Evolutionary conservation across 192 early-diverging fungal species (phyloP).

Genomic region (Entrophospora sp.): DNA sequence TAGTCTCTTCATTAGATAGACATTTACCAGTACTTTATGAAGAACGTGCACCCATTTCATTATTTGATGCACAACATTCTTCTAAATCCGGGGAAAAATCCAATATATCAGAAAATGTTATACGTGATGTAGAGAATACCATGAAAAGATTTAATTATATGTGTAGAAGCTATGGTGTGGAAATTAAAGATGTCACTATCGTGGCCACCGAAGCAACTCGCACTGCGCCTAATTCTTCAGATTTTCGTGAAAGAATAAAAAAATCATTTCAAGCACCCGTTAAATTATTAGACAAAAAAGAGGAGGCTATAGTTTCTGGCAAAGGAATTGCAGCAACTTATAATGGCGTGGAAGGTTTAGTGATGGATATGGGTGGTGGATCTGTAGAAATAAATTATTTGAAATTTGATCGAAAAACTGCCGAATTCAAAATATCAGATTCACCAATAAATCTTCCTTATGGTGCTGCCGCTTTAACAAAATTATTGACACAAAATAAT

Average conservation of each 20-base stretch:
- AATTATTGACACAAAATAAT: conserved; percentile 19
- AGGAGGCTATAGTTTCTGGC: conserved; percentile 44
- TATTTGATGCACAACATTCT: conserved; percentile 38
- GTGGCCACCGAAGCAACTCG: conserved; percentile 51
- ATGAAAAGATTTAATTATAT: conserved; percentile 45
- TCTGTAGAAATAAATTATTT: conserved; percentile 50
- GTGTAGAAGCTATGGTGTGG: conserved; percentile 31
- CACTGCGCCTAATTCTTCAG: conserved; percentile 37
- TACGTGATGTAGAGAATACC: conserved; percentile 35
- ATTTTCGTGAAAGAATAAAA: conserved; percentile 37
- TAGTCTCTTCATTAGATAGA: conserved; percentile 35
- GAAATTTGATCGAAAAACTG: conserved; percentile 23
- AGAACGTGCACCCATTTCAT: conserved; percentile 46
- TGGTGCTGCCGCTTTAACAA: conserved; percentile 41
- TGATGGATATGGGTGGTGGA: conserved; percentile 49
- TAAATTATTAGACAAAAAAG: conserved; percentile 29
- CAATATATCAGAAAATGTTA: conserved; percentile 37
- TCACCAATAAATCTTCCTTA: conserved; percentile 39
- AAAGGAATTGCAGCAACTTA: conserved; percentile 45
- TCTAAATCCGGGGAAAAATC: neutral
- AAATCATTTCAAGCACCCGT: conserved; percentile 36
- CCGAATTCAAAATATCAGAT: conserved; percentile 22
- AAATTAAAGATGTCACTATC: conserved; percentile 30
- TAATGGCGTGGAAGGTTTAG: conserved; percentile 41
- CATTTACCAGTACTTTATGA: conserved; percentile 46